Evolutionary conservation across 1,284 basidiomycete species (phyloP).

Genomic region (Naganishia sp.): DNA sequence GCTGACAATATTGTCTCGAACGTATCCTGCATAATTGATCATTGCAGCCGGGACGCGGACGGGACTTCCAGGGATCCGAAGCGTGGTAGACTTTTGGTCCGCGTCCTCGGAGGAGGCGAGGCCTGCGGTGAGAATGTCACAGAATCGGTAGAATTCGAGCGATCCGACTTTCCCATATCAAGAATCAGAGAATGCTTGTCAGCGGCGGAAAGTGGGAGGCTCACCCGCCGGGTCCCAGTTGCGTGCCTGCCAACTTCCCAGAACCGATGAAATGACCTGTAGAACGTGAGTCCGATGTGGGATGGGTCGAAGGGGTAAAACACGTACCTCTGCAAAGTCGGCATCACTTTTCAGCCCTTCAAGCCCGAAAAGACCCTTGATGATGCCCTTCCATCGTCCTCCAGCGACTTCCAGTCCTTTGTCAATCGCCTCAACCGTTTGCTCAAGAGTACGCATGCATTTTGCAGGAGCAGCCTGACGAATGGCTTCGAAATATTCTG

Average conservation of each 20-base stretch:
- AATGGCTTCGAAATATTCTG: conserved; percentile 79
- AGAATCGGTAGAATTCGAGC: conserved; percentile 68
- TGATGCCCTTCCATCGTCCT: conserved; percentile 42
- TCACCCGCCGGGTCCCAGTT: conserved; percentile 70
- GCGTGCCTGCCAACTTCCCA: conserved; percentile 62
- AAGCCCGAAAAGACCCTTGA: conserved; percentile 73
- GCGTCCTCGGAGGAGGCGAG: conserved; percentile 40
- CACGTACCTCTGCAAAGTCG: conserved; percentile 69
- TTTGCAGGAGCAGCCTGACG: conserved; percentile 68
- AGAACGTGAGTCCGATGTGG: not conserved
- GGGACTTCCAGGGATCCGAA: conserved; percentile 2
- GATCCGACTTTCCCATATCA: conserved; percentile 7
- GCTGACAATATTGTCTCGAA: conserved; percentile 67
- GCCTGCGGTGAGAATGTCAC: conserved; percentile 59
- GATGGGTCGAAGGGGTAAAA: not conserved
- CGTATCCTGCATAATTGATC: conserved; percentile 73
- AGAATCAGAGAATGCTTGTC: too few species aligned
- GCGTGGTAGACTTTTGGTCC: conserved; percentile 56
- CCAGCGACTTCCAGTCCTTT: conserved; percentile 55
- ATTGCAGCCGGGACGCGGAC: conserved; percentile 56
- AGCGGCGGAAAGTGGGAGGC: conserved; percentile 5
- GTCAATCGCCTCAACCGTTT: conserved; percentile 67
- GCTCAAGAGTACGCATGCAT: conserved; percentile 67
- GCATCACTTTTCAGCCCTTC: conserved; percentile 66
- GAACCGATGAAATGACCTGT: conserved; percentile 18